phyloP scores from a whole-genome alignment of 805 yeast species.

The Zygotorulaspora chibaensis region DNA sequence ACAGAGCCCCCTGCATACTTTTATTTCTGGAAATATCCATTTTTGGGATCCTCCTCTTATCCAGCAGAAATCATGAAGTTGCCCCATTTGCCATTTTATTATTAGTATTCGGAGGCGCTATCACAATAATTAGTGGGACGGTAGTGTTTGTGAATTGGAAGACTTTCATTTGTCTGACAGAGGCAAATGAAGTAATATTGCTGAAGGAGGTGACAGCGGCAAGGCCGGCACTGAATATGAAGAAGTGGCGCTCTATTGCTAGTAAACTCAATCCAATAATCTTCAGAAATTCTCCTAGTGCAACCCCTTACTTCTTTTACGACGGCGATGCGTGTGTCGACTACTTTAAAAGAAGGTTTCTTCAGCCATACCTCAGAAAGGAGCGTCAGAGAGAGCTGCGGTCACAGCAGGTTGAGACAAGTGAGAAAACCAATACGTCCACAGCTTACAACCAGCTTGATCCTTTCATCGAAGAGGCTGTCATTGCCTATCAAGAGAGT shows the following conservation, averaged over 20 bases:
- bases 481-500: constrained; percentile 4
- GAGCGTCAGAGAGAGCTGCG: neutral
- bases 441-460: neutral
- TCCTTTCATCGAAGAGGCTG: constrained; percentile 4
- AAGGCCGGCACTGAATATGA: constrained; percentile 5
- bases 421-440: neutral
- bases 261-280: constrained; percentile 6
- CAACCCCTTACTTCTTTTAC: constrained; percentile 14
- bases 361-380: constrained; percentile 1
- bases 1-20: too few relatives aligned
- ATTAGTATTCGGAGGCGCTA: too few relatives aligned
- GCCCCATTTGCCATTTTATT: too few relatives aligned
- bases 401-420: neutral
- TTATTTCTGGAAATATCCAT: too few relatives aligned
- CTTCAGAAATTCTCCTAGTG: constrained; percentile 3
- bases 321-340: constrained; percentile 9
- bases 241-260: constrained; percentile 9
- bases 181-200: neutral
- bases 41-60: too few relatives aligned
- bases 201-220: constrained; percentile 1
- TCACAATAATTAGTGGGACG: too few relatives aligned
- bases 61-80: too few relatives aligned
- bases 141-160: neutral
- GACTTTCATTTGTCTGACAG: neutral
- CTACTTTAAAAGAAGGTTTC: constrained; percentile 3